These are phyloP conservation scores for Bipolaris zeicola DNA, from an alignment of 2,329 filamentous ascomycete species.

Conservation along the genomic window DNA sequence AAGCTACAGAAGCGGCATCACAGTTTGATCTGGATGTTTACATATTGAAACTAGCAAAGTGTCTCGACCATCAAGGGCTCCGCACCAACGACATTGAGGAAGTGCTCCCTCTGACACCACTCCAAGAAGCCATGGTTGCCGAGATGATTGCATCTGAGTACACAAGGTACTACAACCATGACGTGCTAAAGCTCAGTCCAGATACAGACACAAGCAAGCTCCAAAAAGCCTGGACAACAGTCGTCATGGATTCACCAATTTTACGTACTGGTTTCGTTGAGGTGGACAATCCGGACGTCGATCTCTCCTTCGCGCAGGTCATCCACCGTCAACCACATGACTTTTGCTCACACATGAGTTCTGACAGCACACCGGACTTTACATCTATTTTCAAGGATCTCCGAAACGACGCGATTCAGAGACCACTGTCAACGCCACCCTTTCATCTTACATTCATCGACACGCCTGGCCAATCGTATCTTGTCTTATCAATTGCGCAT, in stretches of 20 bases:
- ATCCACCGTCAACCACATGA: conserved; percentile 48
- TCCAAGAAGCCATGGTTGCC: conserved; percentile 85
- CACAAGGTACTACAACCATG: conserved; percentile 82
- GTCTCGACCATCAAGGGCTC: conserved; percentile 46
- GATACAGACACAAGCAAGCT: conserved; percentile 63
- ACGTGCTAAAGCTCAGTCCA: conserved; percentile 67
- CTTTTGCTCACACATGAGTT: conserved; percentile 42
- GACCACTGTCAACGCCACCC: conserved; percentile 21
- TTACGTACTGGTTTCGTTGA: conserved; percentile 75
- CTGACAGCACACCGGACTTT: conserved; percentile 35
- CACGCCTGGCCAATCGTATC: conserved; percentile 45
- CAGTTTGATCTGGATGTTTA: conserved; percentile 25
- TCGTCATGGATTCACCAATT: conserved; percentile 69
- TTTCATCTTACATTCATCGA: conserved; percentile 49
- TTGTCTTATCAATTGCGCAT: conserved; percentile 78
- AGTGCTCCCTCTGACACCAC: conserved; percentile 75
- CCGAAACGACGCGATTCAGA: conserved; percentile 41
- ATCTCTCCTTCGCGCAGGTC: conserved; percentile 63
- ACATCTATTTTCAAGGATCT: conserved; percentile 38
- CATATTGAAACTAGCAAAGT: conserved; percentile 42
- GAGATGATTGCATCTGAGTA: conserved; percentile 80
- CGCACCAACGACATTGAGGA: conserved; percentile 57
- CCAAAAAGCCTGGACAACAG: conserved; percentile 64
- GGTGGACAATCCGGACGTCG: conserved; percentile 65
- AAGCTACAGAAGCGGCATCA: conserved; percentile 1